phyloP scores from a whole-genome alignment of 108 stramenopile genomes.

The Conticribra weissflogii region DNA sequence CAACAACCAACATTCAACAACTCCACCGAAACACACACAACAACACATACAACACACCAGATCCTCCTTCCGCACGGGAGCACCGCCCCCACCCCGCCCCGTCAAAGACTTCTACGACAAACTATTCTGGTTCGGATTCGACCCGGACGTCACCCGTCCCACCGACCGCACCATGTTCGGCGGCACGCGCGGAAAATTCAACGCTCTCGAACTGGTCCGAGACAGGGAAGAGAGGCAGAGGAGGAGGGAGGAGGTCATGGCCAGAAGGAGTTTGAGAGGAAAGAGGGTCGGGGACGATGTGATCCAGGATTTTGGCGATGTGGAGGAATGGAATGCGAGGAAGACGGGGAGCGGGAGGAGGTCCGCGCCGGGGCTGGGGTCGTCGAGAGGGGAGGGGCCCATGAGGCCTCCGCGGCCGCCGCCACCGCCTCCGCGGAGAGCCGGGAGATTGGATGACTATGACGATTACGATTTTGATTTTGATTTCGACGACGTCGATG shows the following conservation, averaged over 20 bases:
- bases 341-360: constrained; percentile 35
- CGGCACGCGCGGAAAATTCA: constrained; percentile 84
- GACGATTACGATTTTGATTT: neutral
- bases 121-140: constrained; percentile 72
- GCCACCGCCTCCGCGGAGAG: neutral
- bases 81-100: constrained; percentile 57
- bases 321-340: constrained; percentile 34
- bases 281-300: constrained; percentile 23
- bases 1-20: neutral
- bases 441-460: neutral
- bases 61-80: constrained; percentile 62
- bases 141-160: constrained; percentile 44
- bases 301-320: constrained; percentile 42
- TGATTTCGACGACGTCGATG: constrained; percentile 6
- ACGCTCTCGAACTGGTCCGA: constrained; percentile 61
- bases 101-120: constrained; percentile 74
- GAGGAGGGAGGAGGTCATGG: neutral
- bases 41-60: neutral
- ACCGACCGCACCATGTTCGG: constrained; percentile 85
- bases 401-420: neutral
- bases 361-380: constrained; percentile 29
- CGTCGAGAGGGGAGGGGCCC: neutral
- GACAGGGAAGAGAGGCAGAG: constrained; percentile 44
- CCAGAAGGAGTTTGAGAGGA: constrained; percentile 27
- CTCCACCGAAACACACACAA: constrained; percentile 4